Conservation (phyloP, 208 protist genomes). For the Novymonas esmeraldas region DNA sequence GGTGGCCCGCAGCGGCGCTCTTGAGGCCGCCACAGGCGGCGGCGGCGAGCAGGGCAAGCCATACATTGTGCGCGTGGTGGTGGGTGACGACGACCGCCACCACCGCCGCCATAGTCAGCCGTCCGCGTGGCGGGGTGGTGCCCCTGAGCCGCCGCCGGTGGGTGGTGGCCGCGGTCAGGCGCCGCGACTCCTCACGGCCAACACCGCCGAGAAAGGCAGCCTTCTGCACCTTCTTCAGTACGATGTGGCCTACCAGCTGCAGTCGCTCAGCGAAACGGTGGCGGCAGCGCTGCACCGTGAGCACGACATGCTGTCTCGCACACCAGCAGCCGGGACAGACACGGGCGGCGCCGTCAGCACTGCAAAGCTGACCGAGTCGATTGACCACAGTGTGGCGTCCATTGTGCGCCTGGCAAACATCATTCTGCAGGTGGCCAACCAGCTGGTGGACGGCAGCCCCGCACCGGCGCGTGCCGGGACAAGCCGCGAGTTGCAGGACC, state of each 20-base stretch:
- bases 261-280: slow-evolving; percentile 71
- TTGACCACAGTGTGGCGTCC: slow-evolving; percentile 37
- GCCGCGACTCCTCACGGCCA: not conserved
- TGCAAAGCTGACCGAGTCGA: slow-evolving; percentile 26
- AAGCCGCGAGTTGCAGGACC: slow-evolving; percentile 39
- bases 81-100: slow-evolving; percentile 38
- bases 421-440: slow-evolving; percentile 74
- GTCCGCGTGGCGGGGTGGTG: no score
- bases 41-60: slow-evolving; percentile 46
- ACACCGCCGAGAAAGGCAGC: slow-evolving; percentile 45
- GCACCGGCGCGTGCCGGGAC: slow-evolving; percentile 27
- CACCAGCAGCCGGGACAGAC: slow-evolving; percentile 24
- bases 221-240: slow-evolving; percentile 80
- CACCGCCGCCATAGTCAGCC: not conserved
- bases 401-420: slow-evolving; percentile 76
- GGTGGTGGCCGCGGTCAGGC: not conserved
- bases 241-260: slow-evolving; percentile 85
- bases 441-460: slow-evolving; percentile 51
- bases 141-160: no score
- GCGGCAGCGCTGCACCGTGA: slow-evolving; percentile 70
- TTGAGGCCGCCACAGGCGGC: not conserved
- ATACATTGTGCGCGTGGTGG: slow-evolving; percentile 88
- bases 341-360: slow-evolving; percentile 34
- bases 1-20: not conserved
- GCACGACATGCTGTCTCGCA: slow-evolving; percentile 44